Conservation (phyloP, 192 early-diverging fungal genomes). For the Tieghemiomyces parasiticus region DNA sequence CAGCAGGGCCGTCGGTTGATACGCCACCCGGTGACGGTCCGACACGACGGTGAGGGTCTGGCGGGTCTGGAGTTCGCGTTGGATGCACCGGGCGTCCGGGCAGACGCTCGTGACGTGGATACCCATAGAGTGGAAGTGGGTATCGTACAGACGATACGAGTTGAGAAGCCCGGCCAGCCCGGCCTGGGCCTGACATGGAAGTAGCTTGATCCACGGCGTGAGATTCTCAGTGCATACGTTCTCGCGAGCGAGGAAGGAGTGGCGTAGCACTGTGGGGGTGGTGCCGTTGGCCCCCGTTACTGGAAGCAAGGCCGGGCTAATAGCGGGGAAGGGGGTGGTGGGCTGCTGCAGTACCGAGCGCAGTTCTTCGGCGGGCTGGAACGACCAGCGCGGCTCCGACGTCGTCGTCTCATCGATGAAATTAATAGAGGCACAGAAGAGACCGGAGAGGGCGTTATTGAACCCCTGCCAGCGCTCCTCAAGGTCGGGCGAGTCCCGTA, state of each 20-base stretch:
- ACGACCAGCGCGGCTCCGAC: slow-evolving; percentile 30
- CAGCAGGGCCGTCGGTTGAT: slow-evolving; percentile 15
- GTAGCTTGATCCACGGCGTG: slow-evolving; percentile 90
- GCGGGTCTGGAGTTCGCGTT: slow-evolving; percentile 36
- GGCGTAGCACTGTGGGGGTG: slow-evolving; percentile 34
- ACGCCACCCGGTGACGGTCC: slow-evolving; percentile 39
- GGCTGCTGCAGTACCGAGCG: background rate
- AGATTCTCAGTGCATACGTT: slow-evolving; percentile 96
- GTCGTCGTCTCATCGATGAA: slow-evolving; percentile 75
- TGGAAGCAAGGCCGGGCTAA: too few relatives aligned
- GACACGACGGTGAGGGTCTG: slow-evolving; percentile 72
- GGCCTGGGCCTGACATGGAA: slow-evolving; percentile 87
- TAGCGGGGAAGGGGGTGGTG: too few relatives aligned
- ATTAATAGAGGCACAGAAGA: slow-evolving; percentile 95
- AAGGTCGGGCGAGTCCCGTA: slow-evolving; percentile 4
- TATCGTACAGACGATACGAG: slow-evolving; percentile 80
- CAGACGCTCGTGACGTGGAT: slow-evolving; percentile 46
- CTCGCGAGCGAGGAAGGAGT: slow-evolving; percentile 75
- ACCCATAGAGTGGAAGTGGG: slow-evolving; percentile 81
- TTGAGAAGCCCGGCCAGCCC: slow-evolving; percentile 83
- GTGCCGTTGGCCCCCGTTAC: background rate
- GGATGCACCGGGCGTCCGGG: slow-evolving; percentile 26
- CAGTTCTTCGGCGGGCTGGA: slow-evolving; percentile 13
- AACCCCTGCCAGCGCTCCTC: slow-evolving; percentile 72
- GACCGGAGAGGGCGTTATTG: slow-evolving; percentile 79